Evolutionary conservation across 2,329 filamentous ascomycete genomes (phyloP).

Genomic region (Fusarium sp.): DNA sequence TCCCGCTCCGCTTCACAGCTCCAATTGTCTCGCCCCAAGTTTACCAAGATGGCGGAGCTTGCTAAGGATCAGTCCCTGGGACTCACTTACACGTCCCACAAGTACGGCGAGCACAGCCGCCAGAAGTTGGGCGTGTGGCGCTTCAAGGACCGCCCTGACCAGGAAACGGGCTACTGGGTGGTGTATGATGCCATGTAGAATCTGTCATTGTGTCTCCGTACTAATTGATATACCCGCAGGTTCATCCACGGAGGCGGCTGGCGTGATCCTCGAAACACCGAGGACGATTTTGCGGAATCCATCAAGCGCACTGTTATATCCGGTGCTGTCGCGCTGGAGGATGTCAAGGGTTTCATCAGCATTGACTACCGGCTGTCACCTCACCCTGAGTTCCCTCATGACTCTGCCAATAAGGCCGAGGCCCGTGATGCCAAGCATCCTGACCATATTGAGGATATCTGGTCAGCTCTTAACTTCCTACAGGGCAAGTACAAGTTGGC

Average conservation of each 20-base stretch:
- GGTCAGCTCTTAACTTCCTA: constrained; percentile 61
- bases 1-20: constrained; percentile 18
- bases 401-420: constrained; percentile 40
- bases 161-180: constrained; percentile 47
- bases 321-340: constrained; percentile 36
- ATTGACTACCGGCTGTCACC: constrained; percentile 71
- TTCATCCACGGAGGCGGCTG: constrained; percentile 73
- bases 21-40: constrained; percentile 6
- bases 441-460: constrained; percentile 68
- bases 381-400: constrained; percentile 56
- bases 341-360: constrained; percentile 71
- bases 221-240: constrained; percentile 41
- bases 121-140: constrained; percentile 61
- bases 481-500: constrained; percentile 57
- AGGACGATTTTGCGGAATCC: constrained; percentile 57
- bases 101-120: constrained; percentile 53
- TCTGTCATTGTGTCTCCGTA: not conserved
- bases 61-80: constrained; percentile 32
- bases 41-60: constrained; percentile 33
- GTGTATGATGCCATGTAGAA: constrained; percentile 44
- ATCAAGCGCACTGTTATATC: constrained; percentile 55
- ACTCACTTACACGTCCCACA: constrained; percentile 48
- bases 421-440: constrained; percentile 64
- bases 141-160: constrained; percentile 31
- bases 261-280: constrained; percentile 65